Base-by-base conservation (phyloP, 2,329 filamentous ascomycete species). In the Phialophora chinensis region DNA sequence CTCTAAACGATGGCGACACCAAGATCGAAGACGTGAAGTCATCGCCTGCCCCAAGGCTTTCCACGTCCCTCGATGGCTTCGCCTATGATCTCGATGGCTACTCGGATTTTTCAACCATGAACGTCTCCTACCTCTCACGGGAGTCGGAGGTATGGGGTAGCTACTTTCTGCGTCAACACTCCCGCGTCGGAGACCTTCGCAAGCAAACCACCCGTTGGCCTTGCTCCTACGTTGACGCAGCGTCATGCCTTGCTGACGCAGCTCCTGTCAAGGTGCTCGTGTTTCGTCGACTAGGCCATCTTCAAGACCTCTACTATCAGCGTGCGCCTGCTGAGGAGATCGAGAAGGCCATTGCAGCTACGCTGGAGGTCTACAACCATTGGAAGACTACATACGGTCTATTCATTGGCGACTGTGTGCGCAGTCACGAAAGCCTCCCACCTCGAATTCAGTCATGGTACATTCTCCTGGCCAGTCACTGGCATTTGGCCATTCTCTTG, bases 401-500 rank as follows among this genome's bases (percentile, higher is more conserved):
- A 0, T 85, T 88, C 69, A 84, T 86, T 71, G 73, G 78, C 17
- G 84, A 86, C 65, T 82, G 85, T 47, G 76, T 86, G 12, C 75
- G 79, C 2, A 75, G 84, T 66, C 85, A 86, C 66, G 78, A 83
- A 35, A 71, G 74, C 0, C 79, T 88, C 0, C 84, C 85, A 1
- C 72, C 81, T 11, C 83, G 83, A 14, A 81, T 88, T 4, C 85
- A 86, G 71, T 85, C 85, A 50, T 88, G 86, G 86, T 87, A 87
- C 66, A 80, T 86, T 14, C 83, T 85, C 60, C 80, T 88, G 27
- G 78, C 82, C 0, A 84, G 83, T 0, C 86, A 88, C 69, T 88
- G 85, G 82, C 84, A 87, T 68, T 81, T 87, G 2, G 86, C 82
- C 2, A 80, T 81, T 0, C 79, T 88, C 50, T 77, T 87, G 27